Conservation (phyloP, 345 rosid genomes). For the Eucalyptus rudis region DNA sequence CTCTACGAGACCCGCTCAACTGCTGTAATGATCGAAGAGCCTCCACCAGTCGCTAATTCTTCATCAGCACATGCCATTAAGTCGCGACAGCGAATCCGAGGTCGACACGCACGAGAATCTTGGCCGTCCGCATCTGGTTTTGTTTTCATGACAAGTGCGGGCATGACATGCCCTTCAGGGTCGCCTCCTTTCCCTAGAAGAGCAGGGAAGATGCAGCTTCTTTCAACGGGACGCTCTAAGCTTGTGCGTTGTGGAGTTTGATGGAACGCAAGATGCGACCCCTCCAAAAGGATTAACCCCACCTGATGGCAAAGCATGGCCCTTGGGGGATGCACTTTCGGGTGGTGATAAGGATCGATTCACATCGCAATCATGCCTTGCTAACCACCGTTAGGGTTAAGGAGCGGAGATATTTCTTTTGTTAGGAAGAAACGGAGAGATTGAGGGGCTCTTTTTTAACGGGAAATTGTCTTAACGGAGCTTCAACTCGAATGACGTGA, state of each 20-base stretch:
- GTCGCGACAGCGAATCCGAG: neutral
- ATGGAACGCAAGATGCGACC: neutral
- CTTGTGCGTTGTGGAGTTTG: neutral
- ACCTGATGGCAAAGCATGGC: neutral
- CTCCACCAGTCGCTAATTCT: neutral
- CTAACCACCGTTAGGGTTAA: neutral
- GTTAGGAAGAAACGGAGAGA: neutral
- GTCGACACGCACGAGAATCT: neutral
- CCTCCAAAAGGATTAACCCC: neutral
- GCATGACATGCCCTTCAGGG: neutral
- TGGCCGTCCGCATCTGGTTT: neutral
- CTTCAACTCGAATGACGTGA: neutral
- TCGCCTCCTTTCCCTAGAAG: neutral
- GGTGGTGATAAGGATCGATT: neutral
- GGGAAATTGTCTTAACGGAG: neutral
- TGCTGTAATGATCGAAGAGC: neutral
- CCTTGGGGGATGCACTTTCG: neutral
- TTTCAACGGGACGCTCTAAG: neutral
- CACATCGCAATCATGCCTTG: neutral
- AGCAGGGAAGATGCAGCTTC: neutral
- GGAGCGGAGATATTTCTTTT: neutral
- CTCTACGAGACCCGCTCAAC: neutral
- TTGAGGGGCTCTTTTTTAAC: neutral
- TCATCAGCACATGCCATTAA: neutral
- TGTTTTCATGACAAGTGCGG: neutral